Evolutionary conservation across 1,139 yeast genomes (phyloP).

Genomic region (Blastobotrys capitulatus): DNA sequence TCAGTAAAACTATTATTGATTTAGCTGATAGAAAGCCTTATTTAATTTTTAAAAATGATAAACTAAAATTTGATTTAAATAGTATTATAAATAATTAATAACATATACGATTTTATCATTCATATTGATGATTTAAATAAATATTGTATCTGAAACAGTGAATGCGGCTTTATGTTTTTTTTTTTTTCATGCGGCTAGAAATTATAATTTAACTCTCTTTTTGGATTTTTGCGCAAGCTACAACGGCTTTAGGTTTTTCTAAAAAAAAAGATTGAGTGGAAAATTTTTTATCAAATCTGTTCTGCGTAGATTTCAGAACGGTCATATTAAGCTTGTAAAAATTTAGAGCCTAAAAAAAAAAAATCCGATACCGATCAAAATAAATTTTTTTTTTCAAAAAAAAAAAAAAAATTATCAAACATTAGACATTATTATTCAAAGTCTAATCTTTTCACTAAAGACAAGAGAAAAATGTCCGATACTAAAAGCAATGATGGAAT

Average conservation of each 20-base stretch:
- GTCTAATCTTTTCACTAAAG: too few species aligned
- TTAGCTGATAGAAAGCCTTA: constrained; percentile 71
- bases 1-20: constrained; percentile 75
- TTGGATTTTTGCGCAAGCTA: too few species aligned
- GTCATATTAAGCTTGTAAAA: background rate
- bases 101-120: too few species aligned
- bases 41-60: constrained; percentile 46
- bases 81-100: background rate
- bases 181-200: too few species aligned
- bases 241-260: background rate
- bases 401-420: background rate
- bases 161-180: too few species aligned
- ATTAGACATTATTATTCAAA: background rate
- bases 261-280: too few species aligned
- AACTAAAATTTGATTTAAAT: background rate
- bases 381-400: background rate
- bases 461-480: background rate
- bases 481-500: constrained; percentile 4
- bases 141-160: too few species aligned
- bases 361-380: background rate
- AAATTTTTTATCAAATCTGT: background rate
- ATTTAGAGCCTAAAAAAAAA: background rate
- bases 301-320: constrained; percentile 7
- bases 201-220: too few species aligned
- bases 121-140: background rate